phyloP scores from a whole-genome alignment of 2,329 filamentous ascomycete species.

The Neophaeococcomyces mojaviensis region DNA sequence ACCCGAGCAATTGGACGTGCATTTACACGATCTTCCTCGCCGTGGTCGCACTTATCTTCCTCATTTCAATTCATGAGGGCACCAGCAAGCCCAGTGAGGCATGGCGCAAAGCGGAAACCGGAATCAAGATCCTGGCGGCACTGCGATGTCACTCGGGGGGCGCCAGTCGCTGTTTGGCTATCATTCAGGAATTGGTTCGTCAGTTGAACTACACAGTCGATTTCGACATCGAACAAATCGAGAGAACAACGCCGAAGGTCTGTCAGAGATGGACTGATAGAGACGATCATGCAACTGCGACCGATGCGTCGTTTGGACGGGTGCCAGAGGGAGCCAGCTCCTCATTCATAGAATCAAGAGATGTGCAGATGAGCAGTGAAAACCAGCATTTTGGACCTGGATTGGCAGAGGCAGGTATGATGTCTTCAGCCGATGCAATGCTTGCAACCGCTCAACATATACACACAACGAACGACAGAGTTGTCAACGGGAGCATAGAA shows the following conservation, averaged over 20 bases:
- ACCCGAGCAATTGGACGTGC: conserved; percentile 11
- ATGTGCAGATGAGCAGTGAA: background rate
- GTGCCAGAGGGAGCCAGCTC: background rate
- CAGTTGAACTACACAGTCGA: conserved; percentile 20
- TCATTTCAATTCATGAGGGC: conserved; percentile 19
- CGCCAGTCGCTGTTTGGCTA: conserved; percentile 12
- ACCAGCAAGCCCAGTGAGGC: conserved; percentile 20
- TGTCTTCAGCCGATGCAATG: conserved; percentile 1
- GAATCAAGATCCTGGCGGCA: conserved; percentile 16
- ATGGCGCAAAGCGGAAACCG: conserved; percentile 17
- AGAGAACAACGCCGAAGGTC: conserved; percentile 10
- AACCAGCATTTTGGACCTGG: background rate
- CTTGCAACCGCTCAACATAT: background rate
- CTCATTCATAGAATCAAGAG: background rate
- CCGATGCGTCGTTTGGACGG: background rate
- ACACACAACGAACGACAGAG: background rate
- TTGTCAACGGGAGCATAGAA: background rate
- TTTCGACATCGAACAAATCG: conserved; percentile 19
- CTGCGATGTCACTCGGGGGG: conserved; percentile 15
- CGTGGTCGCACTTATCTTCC: conserved; percentile 18
- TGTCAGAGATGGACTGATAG: conserved; percentile 5
- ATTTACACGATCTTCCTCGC: conserved; percentile 20
- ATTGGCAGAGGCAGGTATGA: background rate
- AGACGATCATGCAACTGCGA: background rate
- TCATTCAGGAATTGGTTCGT: conserved; percentile 18